phyloP scores from a whole-genome alignment of 306 rosid species.

The Rosa persica region DNA sequence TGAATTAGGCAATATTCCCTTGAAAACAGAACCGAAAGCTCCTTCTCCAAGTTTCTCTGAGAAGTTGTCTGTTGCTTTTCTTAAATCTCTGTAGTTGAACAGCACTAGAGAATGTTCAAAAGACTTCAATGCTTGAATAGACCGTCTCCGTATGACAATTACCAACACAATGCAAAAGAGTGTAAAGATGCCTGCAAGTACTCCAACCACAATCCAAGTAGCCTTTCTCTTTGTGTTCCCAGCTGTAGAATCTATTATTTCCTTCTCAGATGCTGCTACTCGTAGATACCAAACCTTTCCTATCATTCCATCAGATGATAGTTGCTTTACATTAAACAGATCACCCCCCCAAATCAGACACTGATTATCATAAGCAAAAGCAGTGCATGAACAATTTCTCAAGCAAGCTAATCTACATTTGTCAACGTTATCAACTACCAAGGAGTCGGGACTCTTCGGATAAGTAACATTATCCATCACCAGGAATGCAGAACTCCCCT shows the following conservation, averaged over 20 bases:
- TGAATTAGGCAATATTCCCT: neutral
- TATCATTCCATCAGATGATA: neutral
- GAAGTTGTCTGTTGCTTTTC: neutral
- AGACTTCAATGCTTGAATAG: neutral
- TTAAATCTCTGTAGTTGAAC: neutral
- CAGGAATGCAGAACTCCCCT: neutral
- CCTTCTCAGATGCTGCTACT: neutral
- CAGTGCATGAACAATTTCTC: neutral
- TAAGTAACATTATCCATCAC: neutral
- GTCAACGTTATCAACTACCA: neutral
- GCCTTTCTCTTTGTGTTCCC: neutral
- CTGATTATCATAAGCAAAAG: neutral
- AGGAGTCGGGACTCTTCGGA: neutral
- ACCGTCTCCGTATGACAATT: neutral
- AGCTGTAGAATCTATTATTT: neutral
- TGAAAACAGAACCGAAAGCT: neutral
- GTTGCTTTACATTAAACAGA: neutral
- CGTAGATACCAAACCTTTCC: neutral
- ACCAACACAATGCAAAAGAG: neutral
- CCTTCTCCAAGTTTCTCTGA: constrained; percentile 3
- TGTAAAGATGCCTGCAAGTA: neutral
- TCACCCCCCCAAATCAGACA: neutral
- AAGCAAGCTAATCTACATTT: neutral
- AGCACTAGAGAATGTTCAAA: neutral
- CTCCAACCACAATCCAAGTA: neutral